Evolutionary conservation across 306 rosid species (phyloP), one percentile per base, ranked within the genome.

Genomic region (Delonix regia): DNA sequence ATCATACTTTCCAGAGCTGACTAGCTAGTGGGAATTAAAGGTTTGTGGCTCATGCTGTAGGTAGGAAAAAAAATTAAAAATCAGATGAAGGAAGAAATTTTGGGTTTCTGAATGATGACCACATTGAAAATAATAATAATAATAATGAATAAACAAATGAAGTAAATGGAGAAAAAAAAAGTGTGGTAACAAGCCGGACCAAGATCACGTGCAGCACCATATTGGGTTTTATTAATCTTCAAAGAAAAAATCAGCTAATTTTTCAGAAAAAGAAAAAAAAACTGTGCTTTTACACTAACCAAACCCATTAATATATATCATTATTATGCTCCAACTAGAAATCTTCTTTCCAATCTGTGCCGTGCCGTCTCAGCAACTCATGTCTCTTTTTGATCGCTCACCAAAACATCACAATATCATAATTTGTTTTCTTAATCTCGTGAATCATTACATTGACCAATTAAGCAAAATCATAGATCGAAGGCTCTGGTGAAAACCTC

Each of bases 341-440:
- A 66, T 39, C 52, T 66, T 45, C 28, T 75, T 78, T 73, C 39
- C 63, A 78, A 65, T 62, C 51, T 79, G 74, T 85, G 82, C 74
- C 81, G 82, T 85, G 88, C 86, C 88, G 86, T 85, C 60, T 59
- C 86, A 85, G 84, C 80, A 75, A 84, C 84, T 80, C 83, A 78
- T 78, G 84, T 78, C 75, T 68, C 81, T 75, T 74, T 65, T 16
- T 68, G 30, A 74, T 79, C 83, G 61, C 78, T 74, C 78, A 55
- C 78, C 81, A 52, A 42, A 44, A 60, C 59, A 45, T 59, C 77
- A 68, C 10, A 12, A 80, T 44, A 45, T 47, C 48, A 9, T 64
- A 21, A 45, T 44, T 21, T 44, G 5, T 28, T 25, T 15, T 5
- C 39, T 62, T 45, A 51, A 69, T 64, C 79, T 67, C 44, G 78